Conservation (phyloP, 73 alveolate genomes). For the Paramecium primaurelia region DNA sequence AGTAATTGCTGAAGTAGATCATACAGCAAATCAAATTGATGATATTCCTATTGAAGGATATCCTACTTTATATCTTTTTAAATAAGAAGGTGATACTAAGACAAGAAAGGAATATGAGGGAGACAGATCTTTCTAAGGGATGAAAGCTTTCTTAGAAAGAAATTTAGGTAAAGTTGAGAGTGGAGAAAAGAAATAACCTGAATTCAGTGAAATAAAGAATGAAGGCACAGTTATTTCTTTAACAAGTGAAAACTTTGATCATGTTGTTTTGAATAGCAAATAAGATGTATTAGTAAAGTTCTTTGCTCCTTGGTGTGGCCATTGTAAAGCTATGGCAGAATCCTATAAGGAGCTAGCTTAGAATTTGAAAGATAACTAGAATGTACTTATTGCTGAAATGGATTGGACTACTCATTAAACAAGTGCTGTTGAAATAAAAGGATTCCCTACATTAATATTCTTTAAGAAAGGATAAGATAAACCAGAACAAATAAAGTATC, state of each 20-base stretch:
- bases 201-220: neutral
- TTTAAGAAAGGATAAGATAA: conserved; percentile 61
- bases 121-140: neutral
- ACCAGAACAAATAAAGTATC: neutral
- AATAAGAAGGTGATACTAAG: neutral
- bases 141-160: neutral
- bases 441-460: conserved; percentile 95
- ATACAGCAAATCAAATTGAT: conserved; percentile 63
- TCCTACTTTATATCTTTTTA: conserved; percentile 65
- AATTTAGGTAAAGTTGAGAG: neutral
- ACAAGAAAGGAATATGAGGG: neutral
- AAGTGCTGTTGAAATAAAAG: conserved; percentile 82
- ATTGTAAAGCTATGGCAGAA: conserved; percentile 92
- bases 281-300: conserved; percentile 71
- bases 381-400: conserved; percentile 85
- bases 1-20: conserved; percentile 69
- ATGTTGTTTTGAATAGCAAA: conserved; percentile 36
- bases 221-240: neutral
- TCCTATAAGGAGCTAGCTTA: conserved; percentile 91
- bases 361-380: conserved; percentile 66
- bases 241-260: neutral
- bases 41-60: conserved; percentile 58
- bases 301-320: conserved; percentile 95
- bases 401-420: conserved; percentile 90
- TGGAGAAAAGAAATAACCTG: neutral